Base-by-base conservation (phyloP, 129 eudicot genomes). In the Chrysanthemum makinoi region DNA sequence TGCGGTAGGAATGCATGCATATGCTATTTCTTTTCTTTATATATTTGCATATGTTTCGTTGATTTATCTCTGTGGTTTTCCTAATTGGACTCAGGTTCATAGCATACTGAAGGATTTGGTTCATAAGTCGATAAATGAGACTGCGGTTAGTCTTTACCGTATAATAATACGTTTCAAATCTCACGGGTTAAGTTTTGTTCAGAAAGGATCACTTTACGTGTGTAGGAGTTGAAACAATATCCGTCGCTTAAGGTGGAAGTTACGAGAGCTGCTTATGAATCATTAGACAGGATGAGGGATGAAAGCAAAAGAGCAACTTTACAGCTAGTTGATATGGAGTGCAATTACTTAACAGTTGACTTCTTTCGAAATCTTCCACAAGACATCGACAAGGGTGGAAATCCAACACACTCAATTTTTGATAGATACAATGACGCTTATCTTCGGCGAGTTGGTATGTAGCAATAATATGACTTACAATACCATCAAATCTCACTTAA, bases 281-380 rank as follows among this genome's bases (percentile, higher is more conserved):
- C 98, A 39, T 78, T 94, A 55, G 98, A 94, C 26, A 82, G 91
- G 75, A 87, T 89, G 97, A 87, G 83, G 83, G 84, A 77, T 64
- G 97, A 94, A 77, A 89, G 98, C 87, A 89, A 73, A 86, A 86
- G 77, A 77, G 98, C 97, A 14, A 84, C 97, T 62, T 39, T 94
- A 68, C 98, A 87, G 87, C 86, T 94, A 52, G 97, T 94, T 22
- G 98, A 94, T 12, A 94, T 94, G 98, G 98, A 94, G 72, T 83
- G 87, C 53, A 86, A 95, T 83, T 94, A 94, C 74, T 71, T 94
- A 62, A 94, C 98, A 19, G 88, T 94, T 56, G 98, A 94, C 46
- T 94, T 85, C 83, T 94, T 94, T 79, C 86, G 98, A 57, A 94
- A 89, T 87, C 97, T 94, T 82, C 98, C 98, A 69, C 98, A 89